A percentile compares a stretch with the other conserved stretches of the same genome.
These are phyloP conservation scores for Tulasnella sp. DNA, from an alignment of 768 basidiomycete species.

Conservation along the genomic window DNA sequence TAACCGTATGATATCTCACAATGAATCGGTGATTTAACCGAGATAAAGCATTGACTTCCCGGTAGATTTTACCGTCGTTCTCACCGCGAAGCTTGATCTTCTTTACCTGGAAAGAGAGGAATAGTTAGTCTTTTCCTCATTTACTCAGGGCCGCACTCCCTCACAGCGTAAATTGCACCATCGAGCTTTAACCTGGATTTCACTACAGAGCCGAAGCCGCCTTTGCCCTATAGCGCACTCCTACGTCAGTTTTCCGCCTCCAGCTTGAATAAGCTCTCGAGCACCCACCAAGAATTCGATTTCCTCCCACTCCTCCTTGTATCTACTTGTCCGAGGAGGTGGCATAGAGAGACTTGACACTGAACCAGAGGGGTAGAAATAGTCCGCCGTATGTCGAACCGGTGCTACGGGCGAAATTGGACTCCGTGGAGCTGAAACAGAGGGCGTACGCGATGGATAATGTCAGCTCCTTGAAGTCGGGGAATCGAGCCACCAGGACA, in stretches of 20 bases:
- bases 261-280: neutral
- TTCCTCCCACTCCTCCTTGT: constrained; percentile 94
- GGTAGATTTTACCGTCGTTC: constrained; percentile 81
- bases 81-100: constrained; percentile 80
- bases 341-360: constrained; percentile 3
- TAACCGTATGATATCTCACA: constrained; percentile 75
- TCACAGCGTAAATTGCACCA: constrained; percentile 75
- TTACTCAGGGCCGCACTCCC: constrained; percentile 32
- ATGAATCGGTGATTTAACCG: constrained; percentile 83
- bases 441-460: neutral
- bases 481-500: neutral
- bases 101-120: constrained; percentile 55
- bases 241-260: neutral
- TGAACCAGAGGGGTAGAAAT: constrained; percentile 19
- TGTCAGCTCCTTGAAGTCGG: neutral
- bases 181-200: constrained; percentile 91
- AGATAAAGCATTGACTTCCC: constrained; percentile 88
- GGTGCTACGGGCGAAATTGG: constrained; percentile 52
- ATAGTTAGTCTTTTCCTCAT: neutral
- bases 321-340: constrained; percentile 63
- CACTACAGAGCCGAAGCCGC: constrained; percentile 89
- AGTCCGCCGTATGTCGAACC: constrained; percentile 35
- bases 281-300: constrained; percentile 67
- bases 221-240: constrained; percentile 59
- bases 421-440: constrained; percentile 36